phyloP scores from a whole-genome alignment of 2,329 filamentous ascomycete genomes.

The Lachnum nothofagi region DNA sequence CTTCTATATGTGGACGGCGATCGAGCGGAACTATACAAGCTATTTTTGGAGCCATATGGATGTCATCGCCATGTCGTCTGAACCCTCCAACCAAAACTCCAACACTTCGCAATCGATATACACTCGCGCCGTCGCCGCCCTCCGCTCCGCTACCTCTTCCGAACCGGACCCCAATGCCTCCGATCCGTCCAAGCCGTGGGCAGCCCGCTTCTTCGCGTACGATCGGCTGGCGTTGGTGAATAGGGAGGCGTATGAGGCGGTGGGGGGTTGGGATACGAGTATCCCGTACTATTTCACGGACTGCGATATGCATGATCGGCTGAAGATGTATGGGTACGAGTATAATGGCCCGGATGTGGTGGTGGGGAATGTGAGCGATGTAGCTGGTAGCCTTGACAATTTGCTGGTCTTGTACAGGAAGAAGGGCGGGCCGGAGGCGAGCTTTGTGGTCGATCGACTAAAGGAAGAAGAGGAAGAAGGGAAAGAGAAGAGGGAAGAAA shows the following conservation, averaged over 20 bases:
- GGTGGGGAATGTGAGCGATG: constrained; percentile 43
- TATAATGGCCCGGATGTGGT: constrained; percentile 35
- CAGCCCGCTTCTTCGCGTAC: constrained; percentile 51
- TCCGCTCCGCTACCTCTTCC: constrained; percentile 7
- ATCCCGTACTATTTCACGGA: constrained; percentile 56
- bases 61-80: constrained; percentile 42
- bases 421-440: constrained; percentile 20
- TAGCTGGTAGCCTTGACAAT: constrained; percentile 42
- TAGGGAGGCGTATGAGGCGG: constrained; percentile 42
- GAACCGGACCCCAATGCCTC: background rate
- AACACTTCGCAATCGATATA: constrained; percentile 20
- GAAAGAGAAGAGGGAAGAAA: background rate
- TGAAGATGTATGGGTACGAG: constrained; percentile 41
- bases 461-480: background rate
- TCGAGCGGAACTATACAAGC: constrained; percentile 40
- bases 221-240: constrained; percentile 55
- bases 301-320: constrained; percentile 49
- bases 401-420: constrained; percentile 44
- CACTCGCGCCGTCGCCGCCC: constrained; percentile 13
- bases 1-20: constrained; percentile 44
- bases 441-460: background rate
- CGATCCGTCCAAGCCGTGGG: constrained; percentile 39
- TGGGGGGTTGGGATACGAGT: constrained; percentile 32
- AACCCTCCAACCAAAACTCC: too few species aligned
- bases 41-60: constrained; percentile 58